phyloP scores from a whole-genome alignment of 2,329 filamentous ascomycete genomes.

The Colletotrichum trifolii region DNA sequence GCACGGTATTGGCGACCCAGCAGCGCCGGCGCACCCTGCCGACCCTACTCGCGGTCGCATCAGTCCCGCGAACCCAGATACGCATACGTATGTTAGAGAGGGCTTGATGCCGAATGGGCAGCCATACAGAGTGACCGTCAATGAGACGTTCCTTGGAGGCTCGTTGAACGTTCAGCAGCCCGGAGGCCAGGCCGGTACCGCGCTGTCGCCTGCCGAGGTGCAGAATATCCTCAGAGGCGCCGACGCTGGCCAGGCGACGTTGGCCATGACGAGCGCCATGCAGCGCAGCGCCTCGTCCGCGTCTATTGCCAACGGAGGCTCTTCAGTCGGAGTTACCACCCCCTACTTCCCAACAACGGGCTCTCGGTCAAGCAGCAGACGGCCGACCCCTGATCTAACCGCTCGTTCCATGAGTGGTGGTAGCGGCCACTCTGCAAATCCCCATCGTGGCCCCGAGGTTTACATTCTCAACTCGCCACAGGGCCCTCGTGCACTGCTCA shows the following conservation, averaged over 20 bases:
- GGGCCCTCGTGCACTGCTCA: slow-evolving; percentile 67
- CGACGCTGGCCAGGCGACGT: slow-evolving; percentile 57
- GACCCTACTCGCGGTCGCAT: slow-evolving; percentile 42
- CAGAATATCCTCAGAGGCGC: slow-evolving; percentile 58
- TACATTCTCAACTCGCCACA: slow-evolving; percentile 71
- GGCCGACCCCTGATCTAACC: slow-evolving; percentile 58
- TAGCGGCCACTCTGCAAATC: slow-evolving; percentile 41
- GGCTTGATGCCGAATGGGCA: slow-evolving; percentile 36
- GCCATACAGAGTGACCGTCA: slow-evolving; percentile 37
- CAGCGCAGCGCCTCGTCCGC: slow-evolving; percentile 61
- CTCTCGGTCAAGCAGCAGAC: slow-evolving; percentile 56
- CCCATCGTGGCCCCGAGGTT: slow-evolving; percentile 56
- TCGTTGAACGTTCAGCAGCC: slow-evolving; percentile 23
- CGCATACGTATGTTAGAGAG: slow-evolving; percentile 34
- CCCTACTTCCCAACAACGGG: slow-evolving; percentile 48
- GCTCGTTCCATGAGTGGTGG: slow-evolving; percentile 46
- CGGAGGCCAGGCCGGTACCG: slow-evolving; percentile 18
- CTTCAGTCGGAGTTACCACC: slow-evolving; percentile 57
- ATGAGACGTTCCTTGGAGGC: slow-evolving; percentile 34
- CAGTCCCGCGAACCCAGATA: slow-evolving; percentile 42
- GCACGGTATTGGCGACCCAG: slow-evolving; percentile 52
- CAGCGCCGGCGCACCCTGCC: slow-evolving; percentile 37
- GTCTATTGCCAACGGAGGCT: slow-evolving; percentile 50
- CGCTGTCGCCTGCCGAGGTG: slow-evolving; percentile 55
- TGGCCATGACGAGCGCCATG: slow-evolving; percentile 59